phyloP scores from a whole-genome alignment of 2,329 filamentous ascomycete species.

The Cryphonectria radicalis region DNA sequence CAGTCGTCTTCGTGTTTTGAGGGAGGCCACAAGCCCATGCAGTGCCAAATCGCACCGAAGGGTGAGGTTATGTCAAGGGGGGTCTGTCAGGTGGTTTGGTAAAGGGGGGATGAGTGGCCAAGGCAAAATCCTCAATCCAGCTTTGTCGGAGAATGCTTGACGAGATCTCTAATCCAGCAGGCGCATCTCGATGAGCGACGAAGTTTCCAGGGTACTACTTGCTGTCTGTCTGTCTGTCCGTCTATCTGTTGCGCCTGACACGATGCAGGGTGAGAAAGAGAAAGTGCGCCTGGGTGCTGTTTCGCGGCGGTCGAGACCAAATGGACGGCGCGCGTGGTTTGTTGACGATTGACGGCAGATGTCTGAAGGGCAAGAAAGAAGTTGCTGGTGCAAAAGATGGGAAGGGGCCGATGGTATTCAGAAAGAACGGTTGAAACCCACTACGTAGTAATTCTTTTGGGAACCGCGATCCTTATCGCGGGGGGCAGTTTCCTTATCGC shows the following conservation, averaged over 20 bases:
- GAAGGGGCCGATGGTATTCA: conserved; percentile 1
- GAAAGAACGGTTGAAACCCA: neutral
- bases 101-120: conserved; percentile 13
- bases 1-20: neutral
- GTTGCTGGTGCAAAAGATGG: conserved; percentile 5
- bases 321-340: neutral
- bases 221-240: neutral
- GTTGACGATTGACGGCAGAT: neutral
- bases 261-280: neutral
- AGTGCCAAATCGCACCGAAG: conserved; percentile 7
- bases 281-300: conserved; percentile 17
- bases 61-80: conserved; percentile 22
- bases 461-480: conserved; percentile 11
- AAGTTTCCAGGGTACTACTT: conserved; percentile 17
- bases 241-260: neutral
- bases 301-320: neutral
- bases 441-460: neutral
- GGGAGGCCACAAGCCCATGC: neutral
- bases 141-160: conserved; percentile 29
- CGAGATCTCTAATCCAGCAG: conserved; percentile 30
- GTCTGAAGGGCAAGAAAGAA: neutral
- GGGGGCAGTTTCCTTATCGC: conserved; percentile 11
- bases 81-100: conserved; percentile 14
- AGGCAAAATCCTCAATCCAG: conserved; percentile 19
- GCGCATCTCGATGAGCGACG: conserved; percentile 29